phyloP scores from a whole-genome alignment of 202 grass and related monocot genomes.

The Thinopyrum obtusiflorum region DNA sequence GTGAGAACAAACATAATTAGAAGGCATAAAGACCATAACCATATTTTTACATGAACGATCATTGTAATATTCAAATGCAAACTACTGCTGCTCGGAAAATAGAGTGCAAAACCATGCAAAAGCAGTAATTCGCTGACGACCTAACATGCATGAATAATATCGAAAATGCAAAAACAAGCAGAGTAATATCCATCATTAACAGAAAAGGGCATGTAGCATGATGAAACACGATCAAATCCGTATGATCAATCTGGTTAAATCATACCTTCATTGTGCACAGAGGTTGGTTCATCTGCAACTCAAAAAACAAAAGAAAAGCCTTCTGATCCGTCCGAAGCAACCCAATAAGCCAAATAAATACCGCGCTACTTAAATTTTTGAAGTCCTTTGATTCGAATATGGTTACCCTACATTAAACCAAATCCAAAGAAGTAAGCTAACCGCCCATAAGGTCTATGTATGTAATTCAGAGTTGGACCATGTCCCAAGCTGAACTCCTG shows the following conservation, averaged over 20 bases:
- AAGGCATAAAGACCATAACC: too few species aligned
- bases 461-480: neutral
- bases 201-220: neutral
- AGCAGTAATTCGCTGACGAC: slow-evolving; percentile 1
- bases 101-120: slow-evolving; percentile 23
- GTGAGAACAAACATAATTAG: too few species aligned
- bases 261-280: slow-evolving; percentile 65
- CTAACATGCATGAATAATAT: neutral
- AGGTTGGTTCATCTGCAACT: slow-evolving; percentile 70
- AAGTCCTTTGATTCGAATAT: too few species aligned
- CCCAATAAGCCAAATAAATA: neutral
- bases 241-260: neutral
- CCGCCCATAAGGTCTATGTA: neutral
- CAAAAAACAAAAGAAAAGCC: slow-evolving; percentile 95
- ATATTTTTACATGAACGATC: too few species aligned
- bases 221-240: neutral
- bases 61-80: too few species aligned
- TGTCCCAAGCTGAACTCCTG: neutral
- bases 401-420: too few species aligned
- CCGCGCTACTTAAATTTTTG: too few species aligned
- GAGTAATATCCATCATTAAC: neutral
- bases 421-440: neutral
- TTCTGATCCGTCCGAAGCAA: slow-evolving; percentile 67
- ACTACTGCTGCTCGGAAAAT: too few species aligned
- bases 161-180: neutral